Evolutionary conservation across 176 grass and related monocot genomes (phyloP).

Genomic region (Musa beccarii): DNA sequence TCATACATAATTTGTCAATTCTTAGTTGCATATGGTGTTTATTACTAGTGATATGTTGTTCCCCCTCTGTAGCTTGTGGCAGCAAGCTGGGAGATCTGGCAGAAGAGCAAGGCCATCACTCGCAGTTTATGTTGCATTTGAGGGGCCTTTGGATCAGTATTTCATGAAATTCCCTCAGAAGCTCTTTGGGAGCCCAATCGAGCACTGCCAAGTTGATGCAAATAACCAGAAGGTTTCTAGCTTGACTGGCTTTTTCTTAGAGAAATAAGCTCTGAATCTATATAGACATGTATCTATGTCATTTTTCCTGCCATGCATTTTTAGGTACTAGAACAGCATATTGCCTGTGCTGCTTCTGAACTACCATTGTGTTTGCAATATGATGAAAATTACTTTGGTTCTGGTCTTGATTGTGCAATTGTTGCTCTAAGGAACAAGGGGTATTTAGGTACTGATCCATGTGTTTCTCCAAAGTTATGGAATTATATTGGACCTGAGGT

Average conservation of each 20-base stretch:
- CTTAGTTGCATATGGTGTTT: background rate
- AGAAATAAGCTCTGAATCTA: constrained; percentile 14
- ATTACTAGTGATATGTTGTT: background rate
- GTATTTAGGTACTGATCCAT: constrained; percentile 45
- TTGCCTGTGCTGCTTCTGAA: constrained; percentile 88
- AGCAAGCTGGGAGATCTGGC: constrained; percentile 92
- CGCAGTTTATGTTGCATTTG: constrained; percentile 90
- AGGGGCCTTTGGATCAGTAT: constrained; percentile 86
- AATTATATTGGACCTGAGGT: constrained; percentile 89
- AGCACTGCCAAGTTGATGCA: constrained; percentile 90
- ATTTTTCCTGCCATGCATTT: constrained; percentile 11
- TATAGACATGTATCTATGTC: constrained; percentile 9
- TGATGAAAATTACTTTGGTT: constrained; percentile 64
- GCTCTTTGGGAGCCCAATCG: constrained; percentile 69
- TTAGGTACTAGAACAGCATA: constrained; percentile 76
- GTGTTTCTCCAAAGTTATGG: constrained; percentile 65
- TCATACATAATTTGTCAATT: background rate
- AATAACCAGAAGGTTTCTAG: constrained; percentile 58
- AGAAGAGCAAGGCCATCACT: constrained; percentile 78
- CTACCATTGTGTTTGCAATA: constrained; percentile 77
- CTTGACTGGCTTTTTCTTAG: background rate
- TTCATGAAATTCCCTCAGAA: constrained; percentile 95
- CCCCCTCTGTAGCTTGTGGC: constrained; percentile 76
- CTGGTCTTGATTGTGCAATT: constrained; percentile 36
- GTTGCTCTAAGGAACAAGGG: constrained; percentile 56